Evolutionary conservation across 495 filamentous ascomycete species (phyloP), one percentile per base, ranked within the genome.

Genomic region (Tuber melanosporum): DNA sequence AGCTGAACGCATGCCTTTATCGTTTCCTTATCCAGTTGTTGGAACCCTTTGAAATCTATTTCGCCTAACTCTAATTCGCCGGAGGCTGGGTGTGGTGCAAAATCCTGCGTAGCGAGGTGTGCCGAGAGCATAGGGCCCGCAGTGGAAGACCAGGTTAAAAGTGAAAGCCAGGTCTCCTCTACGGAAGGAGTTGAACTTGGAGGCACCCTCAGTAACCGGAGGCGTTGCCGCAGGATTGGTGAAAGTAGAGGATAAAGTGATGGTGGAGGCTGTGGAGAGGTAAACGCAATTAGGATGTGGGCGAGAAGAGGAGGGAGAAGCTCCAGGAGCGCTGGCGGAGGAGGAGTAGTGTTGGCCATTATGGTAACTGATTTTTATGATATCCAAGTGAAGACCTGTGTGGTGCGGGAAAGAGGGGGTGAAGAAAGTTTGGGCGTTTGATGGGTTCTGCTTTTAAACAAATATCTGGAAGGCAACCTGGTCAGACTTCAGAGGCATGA

Each of bases 81-180:
- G 1, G 93, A 97, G 10, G 92, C 92, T 12, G 95, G 95, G 83
- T 99, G 95, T 39, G 93, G 93, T 81, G 97, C 92, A 66, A 97
- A 89, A 42, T 85, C 86, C 46, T 93, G 89, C 44, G 87, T 88
- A 78, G 90, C 87, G 39, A 95, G 88, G 46, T 92, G 85, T 22
- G 87, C 85, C 17, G 88, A 88, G 22, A 99, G 87, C 75, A 86
- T 89, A 44, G 92, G 86, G 3, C 91, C 93, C 73, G 91, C 90
- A 19, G 87, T 84, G 0, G 86, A 74, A 74, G 94, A 91, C 90
- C 96, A 99, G 81, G 90, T 94, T n/a, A 99, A 88, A n/a, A 97
- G 85, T 3, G 89, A 87, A 14, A 98, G 90, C 95, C 95, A 99
- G 77, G 93, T 92, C 32, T 95, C 92, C 71, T 80, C 78, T 10